Evolutionary conservation across 2,329 filamentous ascomycete species (phyloP).

Genomic region (Botryotinia convoluta): DNA sequence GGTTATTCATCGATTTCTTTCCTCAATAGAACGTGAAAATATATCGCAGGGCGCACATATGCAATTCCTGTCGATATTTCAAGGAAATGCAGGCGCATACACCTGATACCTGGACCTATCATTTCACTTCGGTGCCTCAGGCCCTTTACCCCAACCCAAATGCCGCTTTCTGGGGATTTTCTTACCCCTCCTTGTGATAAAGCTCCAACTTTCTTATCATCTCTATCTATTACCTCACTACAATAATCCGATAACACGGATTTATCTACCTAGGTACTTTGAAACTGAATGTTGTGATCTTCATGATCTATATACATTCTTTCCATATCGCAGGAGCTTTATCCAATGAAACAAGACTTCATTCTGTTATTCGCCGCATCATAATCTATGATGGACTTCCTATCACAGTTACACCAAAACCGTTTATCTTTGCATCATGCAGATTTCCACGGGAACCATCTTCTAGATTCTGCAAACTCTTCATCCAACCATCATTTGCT

Average conservation of each 20-base stretch:
- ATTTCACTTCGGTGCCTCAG: background rate
- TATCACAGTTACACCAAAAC: conserved; percentile 11
- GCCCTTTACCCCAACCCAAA: background rate
- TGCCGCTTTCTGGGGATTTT: background rate
- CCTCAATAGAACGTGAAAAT: background rate
- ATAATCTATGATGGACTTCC: background rate
- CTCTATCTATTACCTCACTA: conserved; percentile 20
- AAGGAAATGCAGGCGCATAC: background rate
- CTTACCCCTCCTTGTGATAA: conserved; percentile 17
- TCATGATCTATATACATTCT: background rate
- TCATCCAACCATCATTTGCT: conserved; percentile 1
- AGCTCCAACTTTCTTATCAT: conserved; percentile 18
- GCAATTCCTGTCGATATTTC: background rate
- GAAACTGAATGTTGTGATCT: background rate
- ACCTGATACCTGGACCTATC: background rate
- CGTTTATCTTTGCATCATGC: conserved; percentile 13
- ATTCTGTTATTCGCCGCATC: background rate
- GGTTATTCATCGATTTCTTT: background rate
- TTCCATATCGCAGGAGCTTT: background rate
- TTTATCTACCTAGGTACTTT: background rate
- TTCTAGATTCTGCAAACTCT: background rate
- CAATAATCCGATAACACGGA: background rate
- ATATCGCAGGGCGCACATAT: background rate
- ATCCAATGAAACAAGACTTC: background rate
- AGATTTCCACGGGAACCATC: background rate